Percentiles rank a stretch among this genome's conserved stretches.
These are phyloP conservation scores for Blastomyces emzantsi DNA, from an alignment of 2,329 filamentous ascomycete genomes.

Conservation along the genomic window DNA sequence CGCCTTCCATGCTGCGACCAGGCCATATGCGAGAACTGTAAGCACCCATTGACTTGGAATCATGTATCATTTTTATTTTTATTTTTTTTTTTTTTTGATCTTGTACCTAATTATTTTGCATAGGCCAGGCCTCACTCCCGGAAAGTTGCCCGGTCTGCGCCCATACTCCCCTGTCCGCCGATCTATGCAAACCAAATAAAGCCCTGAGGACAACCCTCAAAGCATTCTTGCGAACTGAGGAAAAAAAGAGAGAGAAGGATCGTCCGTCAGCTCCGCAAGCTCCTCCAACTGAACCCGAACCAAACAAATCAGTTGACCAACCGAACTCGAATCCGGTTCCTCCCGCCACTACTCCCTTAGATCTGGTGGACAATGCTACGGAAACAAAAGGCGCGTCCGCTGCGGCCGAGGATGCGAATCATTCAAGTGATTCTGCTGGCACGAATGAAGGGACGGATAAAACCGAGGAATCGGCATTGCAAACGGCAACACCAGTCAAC, in stretches of 20 bases:
- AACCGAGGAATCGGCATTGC: background rate
- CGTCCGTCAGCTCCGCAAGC: constrained; percentile 34
- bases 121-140: constrained; percentile 67
- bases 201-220: constrained; percentile 84
- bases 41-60: constrained; percentile 25
- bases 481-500: background rate
- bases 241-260: constrained; percentile 72
- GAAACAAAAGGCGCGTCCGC: background rate
- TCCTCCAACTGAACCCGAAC: constrained; percentile 23
- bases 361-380: background rate
- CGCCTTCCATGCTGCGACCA: constrained; percentile 93
- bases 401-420: background rate
- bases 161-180: constrained; percentile 75
- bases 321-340: background rate
- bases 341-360: background rate
- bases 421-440: background rate
- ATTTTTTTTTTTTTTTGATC: background rate
- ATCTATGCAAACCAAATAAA: constrained; percentile 83
- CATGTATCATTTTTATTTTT: background rate
- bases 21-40: constrained; percentile 85
- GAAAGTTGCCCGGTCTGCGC: constrained; percentile 86
- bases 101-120: constrained; percentile 10
- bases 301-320: background rate
- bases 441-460: background rate
- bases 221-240: constrained; percentile 80